Percentiles rank a stretch among this genome's conserved stretches.
These are phyloP conservation scores for Aspergillus spinulosporus DNA, from an alignment of 2,329 filamentous ascomycete species.

Conservation along the genomic window DNA sequence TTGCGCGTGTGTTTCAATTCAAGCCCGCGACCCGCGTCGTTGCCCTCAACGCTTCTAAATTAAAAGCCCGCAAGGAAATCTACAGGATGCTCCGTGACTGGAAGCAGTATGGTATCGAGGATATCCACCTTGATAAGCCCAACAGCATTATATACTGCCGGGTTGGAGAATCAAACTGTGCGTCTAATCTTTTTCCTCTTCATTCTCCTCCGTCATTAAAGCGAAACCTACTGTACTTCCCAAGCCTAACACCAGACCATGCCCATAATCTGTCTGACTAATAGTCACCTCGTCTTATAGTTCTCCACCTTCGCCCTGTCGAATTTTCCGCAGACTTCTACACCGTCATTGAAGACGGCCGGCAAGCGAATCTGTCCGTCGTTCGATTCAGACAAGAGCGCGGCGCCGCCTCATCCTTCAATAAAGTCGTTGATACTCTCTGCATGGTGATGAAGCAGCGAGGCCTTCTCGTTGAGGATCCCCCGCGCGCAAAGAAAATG, in stretches of 20 bases:
- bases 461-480: slow-evolving; percentile 68
- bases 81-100: slow-evolving; percentile 74
- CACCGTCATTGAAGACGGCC: slow-evolving; percentile 82
- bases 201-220: background rate
- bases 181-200: slow-evolving; percentile 40
- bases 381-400: slow-evolving; percentile 84
- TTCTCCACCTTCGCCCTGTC: slow-evolving; percentile 81
- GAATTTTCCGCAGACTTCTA: slow-evolving; percentile 84
- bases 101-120: slow-evolving; percentile 76
- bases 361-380: slow-evolving; percentile 72
- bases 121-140: slow-evolving; percentile 75
- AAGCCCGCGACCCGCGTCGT: slow-evolving; percentile 76
- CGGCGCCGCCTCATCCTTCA: slow-evolving; percentile 88
- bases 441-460: slow-evolving; percentile 66
- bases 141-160: slow-evolving; percentile 77
- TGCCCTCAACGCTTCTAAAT: slow-evolving; percentile 71
- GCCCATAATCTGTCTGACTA: slow-evolving; percentile 18
- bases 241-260: background rate
- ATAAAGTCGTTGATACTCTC: slow-evolving; percentile 76
- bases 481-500: slow-evolving; percentile 70
- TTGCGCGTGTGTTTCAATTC: slow-evolving; percentile 83
- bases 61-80: slow-evolving; percentile 75
- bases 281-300: slow-evolving; percentile 45
- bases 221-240: background rate
- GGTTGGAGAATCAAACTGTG: slow-evolving; percentile 76